Conservation (phyloP, 768 basidiomycete genomes). For the Inosperma sp. region DNA sequence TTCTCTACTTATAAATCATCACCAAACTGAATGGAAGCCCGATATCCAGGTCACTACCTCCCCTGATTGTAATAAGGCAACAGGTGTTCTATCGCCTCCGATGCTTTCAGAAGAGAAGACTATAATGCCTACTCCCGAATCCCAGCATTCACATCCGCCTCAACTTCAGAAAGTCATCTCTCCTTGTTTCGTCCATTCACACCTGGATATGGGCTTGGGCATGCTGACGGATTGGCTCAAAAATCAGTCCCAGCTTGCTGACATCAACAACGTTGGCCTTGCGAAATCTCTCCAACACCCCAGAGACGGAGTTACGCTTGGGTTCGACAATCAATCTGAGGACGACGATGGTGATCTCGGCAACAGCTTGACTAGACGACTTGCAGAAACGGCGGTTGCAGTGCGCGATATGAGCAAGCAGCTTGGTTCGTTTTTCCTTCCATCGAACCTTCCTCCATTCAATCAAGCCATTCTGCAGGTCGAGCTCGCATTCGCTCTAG, state of each 20-base stretch:
- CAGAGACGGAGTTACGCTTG: constrained; percentile 13
- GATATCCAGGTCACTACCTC: constrained; percentile 39
- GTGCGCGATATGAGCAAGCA: constrained; percentile 99
- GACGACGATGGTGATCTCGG: constrained; percentile 68
- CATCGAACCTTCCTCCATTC: too few relatives aligned
- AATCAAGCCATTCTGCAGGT: constrained; percentile 42
- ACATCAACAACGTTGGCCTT: constrained; percentile 42
- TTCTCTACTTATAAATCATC: constrained; percentile 40
- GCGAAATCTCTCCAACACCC: constrained; percentile 43
- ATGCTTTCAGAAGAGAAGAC: constrained; percentile 8
- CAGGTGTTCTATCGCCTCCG: constrained; percentile 15
- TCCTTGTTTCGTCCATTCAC: constrained; percentile 91
- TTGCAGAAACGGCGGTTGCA: constrained; percentile 95
- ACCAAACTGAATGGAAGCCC: constrained; percentile 37
- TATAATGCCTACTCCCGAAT: constrained; percentile 19
- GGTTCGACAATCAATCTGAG: constrained; percentile 30
- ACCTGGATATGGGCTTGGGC: constrained; percentile 79
- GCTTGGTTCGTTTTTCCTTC: constrained; percentile 57
- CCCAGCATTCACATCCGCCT: constrained; percentile 20
- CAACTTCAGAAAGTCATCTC: constrained; percentile 43
- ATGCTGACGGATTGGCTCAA: constrained; percentile 73
- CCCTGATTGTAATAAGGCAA: constrained; percentile 18
- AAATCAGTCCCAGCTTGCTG: constrained; percentile 27
- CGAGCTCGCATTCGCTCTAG: constrained; percentile 87
- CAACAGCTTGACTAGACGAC: constrained; percentile 79